Percentiles rank a stretch among this genome's conserved stretches.
Evolutionary conservation across 2,329 filamentous ascomycete genomes (phyloP).

Genomic region (Botrytis aclada): DNA sequence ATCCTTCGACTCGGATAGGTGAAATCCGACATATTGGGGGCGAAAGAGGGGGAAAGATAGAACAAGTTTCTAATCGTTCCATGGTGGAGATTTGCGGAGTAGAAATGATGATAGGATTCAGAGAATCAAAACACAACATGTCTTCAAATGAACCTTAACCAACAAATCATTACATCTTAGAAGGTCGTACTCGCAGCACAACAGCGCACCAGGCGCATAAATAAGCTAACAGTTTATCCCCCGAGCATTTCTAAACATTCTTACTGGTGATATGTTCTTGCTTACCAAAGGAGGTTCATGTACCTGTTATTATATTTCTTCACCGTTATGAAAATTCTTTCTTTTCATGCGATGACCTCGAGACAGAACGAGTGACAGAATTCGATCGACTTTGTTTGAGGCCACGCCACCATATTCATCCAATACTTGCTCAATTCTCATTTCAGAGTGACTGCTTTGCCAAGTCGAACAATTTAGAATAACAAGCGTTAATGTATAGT

Average conservation of each 20-base stretch:
- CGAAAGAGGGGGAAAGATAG: neutral
- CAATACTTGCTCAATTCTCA: neutral
- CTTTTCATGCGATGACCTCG: constrained; percentile 16
- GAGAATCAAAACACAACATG: constrained; percentile 15
- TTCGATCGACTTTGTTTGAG: constrained; percentile 6
- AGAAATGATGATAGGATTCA: constrained; percentile 5
- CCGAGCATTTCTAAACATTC: neutral
- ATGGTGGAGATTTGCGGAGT: constrained; percentile 10
- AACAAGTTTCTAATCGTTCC: constrained; percentile 20
- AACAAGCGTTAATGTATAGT: neutral
- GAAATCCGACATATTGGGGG: neutral
- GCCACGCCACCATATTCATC: constrained; percentile 11
- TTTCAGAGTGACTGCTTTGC: neutral
- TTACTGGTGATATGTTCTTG: neutral
- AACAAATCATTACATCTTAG: neutral
- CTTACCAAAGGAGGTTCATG: neutral
- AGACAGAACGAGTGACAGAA: constrained; percentile 18
- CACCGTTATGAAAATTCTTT: neutral
- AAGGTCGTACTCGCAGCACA: neutral
- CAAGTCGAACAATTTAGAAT: neutral
- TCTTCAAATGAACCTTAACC: constrained; percentile 10
- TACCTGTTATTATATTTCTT: neutral
- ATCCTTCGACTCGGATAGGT: constrained; percentile 5
- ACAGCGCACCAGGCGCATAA: constrained; percentile 9
- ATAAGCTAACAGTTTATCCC: neutral